phyloP scores from a whole-genome alignment of 805 yeast species.

The Wickerhamiella azymoides region DNA sequence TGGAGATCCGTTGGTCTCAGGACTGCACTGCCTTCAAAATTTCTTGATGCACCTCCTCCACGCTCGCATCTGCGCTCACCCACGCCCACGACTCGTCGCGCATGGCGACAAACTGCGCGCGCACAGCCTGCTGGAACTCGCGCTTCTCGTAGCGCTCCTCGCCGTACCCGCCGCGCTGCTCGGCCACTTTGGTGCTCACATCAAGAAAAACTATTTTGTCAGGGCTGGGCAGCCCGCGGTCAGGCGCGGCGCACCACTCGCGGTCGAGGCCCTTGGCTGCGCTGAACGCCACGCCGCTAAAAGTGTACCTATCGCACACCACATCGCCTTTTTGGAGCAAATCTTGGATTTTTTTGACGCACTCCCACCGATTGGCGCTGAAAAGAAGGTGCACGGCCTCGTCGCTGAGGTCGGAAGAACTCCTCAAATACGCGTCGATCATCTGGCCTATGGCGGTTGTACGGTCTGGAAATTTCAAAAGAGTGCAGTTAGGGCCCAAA shows the following conservation, averaged over 20 bases:
- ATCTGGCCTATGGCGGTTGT: slow-evolving; percentile 67
- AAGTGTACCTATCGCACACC: slow-evolving; percentile 74
- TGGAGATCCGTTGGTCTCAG: too few relatives aligned
- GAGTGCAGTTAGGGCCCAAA: slow-evolving; percentile 26
- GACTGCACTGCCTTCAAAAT: slow-evolving; percentile 1
- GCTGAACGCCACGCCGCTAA: slow-evolving; percentile 87
- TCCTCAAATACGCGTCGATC: slow-evolving; percentile 56
- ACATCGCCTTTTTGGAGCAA: slow-evolving; percentile 44
- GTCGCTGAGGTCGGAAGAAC: slow-evolving; percentile 42
- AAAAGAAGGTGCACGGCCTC: slow-evolving; percentile 77
- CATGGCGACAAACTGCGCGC: slow-evolving; percentile 36
- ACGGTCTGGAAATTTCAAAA: slow-evolving; percentile 79
- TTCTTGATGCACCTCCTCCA: slow-evolving; percentile 36
- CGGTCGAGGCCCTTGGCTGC: slow-evolving; percentile 64
- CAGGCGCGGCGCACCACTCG: slow-evolving; percentile 74
- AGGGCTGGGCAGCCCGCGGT: slow-evolving; percentile 72
- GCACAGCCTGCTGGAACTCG: slow-evolving; percentile 64
- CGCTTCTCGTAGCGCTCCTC: slow-evolving; percentile 78
- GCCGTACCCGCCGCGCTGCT: slow-evolving; percentile 68
- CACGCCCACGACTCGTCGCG: slow-evolving; percentile 29
- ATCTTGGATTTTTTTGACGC: slow-evolving; percentile 33
- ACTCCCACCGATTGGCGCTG: slow-evolving; percentile 93
- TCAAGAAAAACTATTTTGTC: slow-evolving; percentile 71
- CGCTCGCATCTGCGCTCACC: slow-evolving; percentile 46
- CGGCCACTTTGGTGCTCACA: slow-evolving; percentile 33